Evolutionary conservation across 257 asterid genomes (phyloP).

Genomic region (Penstemon newberryi): DNA sequence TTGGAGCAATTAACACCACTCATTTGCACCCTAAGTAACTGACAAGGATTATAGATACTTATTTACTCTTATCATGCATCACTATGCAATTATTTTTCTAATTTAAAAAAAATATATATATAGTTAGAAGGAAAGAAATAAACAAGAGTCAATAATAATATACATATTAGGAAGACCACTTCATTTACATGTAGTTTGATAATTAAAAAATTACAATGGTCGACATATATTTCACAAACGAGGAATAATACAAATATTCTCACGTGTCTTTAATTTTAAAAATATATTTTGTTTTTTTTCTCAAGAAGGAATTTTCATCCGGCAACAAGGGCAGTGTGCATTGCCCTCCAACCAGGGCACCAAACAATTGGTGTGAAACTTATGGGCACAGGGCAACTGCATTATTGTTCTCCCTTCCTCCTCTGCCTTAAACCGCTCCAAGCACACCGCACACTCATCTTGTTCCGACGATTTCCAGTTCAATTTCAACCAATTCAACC

Average conservation of each 20-base stretch:
- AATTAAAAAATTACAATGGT: too few species aligned
- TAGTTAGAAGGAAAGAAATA: too few species aligned
- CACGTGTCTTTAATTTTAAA: too few species aligned
- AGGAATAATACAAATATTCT: too few species aligned
- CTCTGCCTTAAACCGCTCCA: slow-evolving; percentile 47
- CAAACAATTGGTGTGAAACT: slow-evolving; percentile 66
- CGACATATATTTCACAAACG: too few species aligned
- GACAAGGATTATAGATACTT: too few species aligned
- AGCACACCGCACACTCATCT: slow-evolving; percentile 76
- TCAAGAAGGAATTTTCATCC: slow-evolving; percentile 43
- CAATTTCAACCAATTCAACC: slow-evolving; percentile 54
- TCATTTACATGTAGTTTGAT: too few species aligned
- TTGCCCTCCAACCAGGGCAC: slow-evolving; percentile 69
- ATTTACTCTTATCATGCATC: too few species aligned
- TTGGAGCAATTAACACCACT: background rate
- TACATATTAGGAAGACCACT: too few species aligned
- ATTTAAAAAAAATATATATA: too few species aligned
- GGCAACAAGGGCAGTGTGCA: slow-evolving; percentile 75
- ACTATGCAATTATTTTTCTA: too few species aligned
- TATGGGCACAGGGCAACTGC: slow-evolving; percentile 72
- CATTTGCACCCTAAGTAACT: background rate
- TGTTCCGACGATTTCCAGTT: slow-evolving; percentile 60
- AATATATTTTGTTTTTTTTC: background rate
- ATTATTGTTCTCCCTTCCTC: slow-evolving; percentile 36
- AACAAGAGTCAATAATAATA: too few species aligned